These are phyloP conservation scores for Penicillium sp. DNA, from an alignment of 2,329 filamentous ascomycete species.

Conservation along the genomic window DNA sequence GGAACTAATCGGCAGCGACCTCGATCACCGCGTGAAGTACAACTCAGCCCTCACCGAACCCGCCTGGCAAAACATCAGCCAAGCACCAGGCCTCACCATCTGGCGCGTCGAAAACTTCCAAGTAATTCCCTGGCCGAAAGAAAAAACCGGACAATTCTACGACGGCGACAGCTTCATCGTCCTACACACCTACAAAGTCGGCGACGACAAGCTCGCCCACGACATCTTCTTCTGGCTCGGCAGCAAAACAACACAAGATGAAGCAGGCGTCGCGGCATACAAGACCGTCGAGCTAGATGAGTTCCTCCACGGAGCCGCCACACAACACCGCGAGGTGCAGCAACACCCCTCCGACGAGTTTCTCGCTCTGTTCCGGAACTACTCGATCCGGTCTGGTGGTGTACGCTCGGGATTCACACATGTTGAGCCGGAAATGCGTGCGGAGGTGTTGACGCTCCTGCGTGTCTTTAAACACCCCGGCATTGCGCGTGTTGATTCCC, in stretches of 20 bases:
- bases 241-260: slow-evolving; percentile 63
- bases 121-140: slow-evolving; percentile 60
- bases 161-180: slow-evolving; percentile 69
- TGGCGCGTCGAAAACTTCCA: slow-evolving; percentile 69
- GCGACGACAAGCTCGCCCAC: slow-evolving; percentile 53
- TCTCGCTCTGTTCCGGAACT: slow-evolving; percentile 57
- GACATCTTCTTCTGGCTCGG: slow-evolving; percentile 72
- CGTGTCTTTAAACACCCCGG: slow-evolving; percentile 62
- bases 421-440: slow-evolving; percentile 52
- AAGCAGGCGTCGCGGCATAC: slow-evolving; percentile 66
- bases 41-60: slow-evolving; percentile 64
- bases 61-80: slow-evolving; percentile 64
- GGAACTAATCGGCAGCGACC: slow-evolving; percentile 60
- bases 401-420: slow-evolving; percentile 63
- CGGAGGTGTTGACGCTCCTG: slow-evolving; percentile 54
- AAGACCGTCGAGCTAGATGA: slow-evolving; percentile 70
- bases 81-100: slow-evolving; percentile 54
- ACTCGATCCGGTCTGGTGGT: slow-evolving; percentile 61
- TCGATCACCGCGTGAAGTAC: slow-evolving; percentile 68
- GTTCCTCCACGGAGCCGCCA: slow-evolving; percentile 60
- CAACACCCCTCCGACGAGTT: slow-evolving; percentile 59
- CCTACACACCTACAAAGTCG: slow-evolving; percentile 58
- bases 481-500: slow-evolving; percentile 46
- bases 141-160: slow-evolving; percentile 60
- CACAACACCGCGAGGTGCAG: slow-evolving; percentile 65